Percentiles rank a stretch among this genome's conserved stretches.
phyloP scores from a whole-genome alignment of 495 filamentous ascomycete genomes.

The Podospora fimiseda region DNA sequence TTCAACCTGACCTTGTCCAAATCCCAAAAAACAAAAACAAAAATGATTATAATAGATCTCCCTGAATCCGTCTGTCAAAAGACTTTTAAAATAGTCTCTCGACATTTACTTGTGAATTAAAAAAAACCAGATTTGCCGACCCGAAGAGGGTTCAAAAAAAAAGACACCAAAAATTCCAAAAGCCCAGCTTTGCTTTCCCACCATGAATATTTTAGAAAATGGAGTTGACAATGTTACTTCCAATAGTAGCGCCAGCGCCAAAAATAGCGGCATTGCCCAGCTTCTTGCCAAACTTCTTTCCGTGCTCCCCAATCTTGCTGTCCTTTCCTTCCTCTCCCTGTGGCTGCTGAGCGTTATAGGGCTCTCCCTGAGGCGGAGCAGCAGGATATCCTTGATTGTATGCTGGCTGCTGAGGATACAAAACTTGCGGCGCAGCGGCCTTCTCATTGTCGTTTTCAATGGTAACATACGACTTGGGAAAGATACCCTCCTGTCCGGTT shows the following conservation, averaged over 20 bases:
- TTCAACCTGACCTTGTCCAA: no score
- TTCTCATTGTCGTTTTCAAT: conserved; percentile 30
- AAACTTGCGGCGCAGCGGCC: neutral
- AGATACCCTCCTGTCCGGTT: conserved; percentile 79
- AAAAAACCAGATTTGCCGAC: no score
- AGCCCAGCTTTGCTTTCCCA: no score
- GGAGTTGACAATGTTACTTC: conserved; percentile 83
- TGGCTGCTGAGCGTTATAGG: conserved; percentile 37
- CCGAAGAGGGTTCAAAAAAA: no score
- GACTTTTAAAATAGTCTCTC: no score
- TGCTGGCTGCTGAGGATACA: conserved; percentile 21
- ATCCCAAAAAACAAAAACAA: no score
- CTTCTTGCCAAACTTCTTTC: conserved; percentile 76
- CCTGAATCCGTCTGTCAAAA: no score
- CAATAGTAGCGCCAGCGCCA: conserved; percentile 83
- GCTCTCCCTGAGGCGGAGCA: conserved; percentile 30
- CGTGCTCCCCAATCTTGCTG: conserved; percentile 48
- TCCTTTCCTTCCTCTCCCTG: conserved; percentile 16
- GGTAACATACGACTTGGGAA: conserved; percentile 83
- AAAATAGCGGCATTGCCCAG: conserved; percentile 70
- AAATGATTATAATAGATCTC: no score
- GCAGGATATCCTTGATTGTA: conserved; percentile 19
- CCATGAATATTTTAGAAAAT: conserved; percentile 88
- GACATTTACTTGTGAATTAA: no score
- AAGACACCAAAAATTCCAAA: no score